A percentile compares a stretch with the other conserved stretches of the same genome.
Conservation (phyloP, 805 yeast species). For the Wickerhamiella spandovensis region DNA sequence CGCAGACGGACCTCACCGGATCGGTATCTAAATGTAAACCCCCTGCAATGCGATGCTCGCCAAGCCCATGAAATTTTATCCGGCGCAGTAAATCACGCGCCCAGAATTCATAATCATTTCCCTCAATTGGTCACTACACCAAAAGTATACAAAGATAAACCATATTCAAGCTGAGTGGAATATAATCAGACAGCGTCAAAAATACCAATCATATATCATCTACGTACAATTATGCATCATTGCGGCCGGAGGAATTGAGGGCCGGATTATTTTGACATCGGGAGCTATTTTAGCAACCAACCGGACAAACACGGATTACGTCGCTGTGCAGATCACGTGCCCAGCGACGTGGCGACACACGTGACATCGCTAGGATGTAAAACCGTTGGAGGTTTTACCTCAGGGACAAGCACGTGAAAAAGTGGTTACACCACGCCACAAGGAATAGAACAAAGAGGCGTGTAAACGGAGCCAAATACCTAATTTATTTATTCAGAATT, state of each 20-base stretch:
- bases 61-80: background rate
- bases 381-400: background rate
- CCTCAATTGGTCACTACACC: background rate
- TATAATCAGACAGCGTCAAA: too few species aligned
- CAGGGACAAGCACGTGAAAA: background rate
- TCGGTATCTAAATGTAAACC: too few species aligned
- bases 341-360: background rate
- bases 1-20: too few species aligned
- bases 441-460: too few species aligned
- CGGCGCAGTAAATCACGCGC: background rate
- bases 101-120: background rate
- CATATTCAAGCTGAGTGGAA: too few species aligned
- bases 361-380: background rate
- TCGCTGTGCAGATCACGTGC: background rate
- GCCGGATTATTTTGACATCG: background rate
- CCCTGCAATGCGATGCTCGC: background rate
- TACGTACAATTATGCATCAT: too few species aligned
- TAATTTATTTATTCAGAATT: too few species aligned
- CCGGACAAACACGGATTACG: background rate
- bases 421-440: background rate
- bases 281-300: background rate
- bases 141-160: too few species aligned
- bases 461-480: background rate
- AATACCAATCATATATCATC: too few species aligned
- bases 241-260: too few species aligned